phyloP scores from a whole-genome alignment of 148 eudicot genomes.

The Vaccinium darrowii region DNA sequence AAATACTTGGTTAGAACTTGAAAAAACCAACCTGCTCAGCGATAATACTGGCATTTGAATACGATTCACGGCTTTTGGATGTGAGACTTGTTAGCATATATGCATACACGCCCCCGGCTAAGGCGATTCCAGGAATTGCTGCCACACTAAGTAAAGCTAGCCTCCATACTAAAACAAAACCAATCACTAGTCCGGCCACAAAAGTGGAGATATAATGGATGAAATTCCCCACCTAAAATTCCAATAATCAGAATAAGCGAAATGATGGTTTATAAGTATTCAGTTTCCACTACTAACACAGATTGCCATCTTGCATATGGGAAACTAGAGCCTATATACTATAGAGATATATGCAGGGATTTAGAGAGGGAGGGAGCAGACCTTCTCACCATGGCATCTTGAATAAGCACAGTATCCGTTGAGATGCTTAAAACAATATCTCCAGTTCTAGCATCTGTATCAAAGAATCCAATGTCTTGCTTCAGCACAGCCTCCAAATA shows the following conservation, averaged over 20 bases:
- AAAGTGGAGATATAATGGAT: constrained; percentile 94
- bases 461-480: constrained; percentile 96
- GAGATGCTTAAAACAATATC: constrained; percentile 93
- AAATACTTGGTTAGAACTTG: neutral
- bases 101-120: constrained; percentile 94
- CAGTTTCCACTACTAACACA: too few relatives aligned
- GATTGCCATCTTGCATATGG: neutral
- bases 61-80: constrained; percentile 92
- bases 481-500: constrained; percentile 89
- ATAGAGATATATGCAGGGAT: neutral
- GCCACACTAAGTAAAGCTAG: constrained; percentile 96
- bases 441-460: constrained; percentile 98
- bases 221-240: constrained; percentile 85
- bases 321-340: neutral
- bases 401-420: constrained; percentile 92
- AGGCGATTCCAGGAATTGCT: constrained; percentile 94
- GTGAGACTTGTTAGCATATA: constrained; percentile 94
- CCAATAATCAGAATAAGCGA: neutral
- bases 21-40: constrained; percentile 83
- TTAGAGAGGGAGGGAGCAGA: constrained; percentile 10
- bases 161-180: constrained; percentile 95
- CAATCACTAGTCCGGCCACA: constrained; percentile 98
- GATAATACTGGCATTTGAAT: constrained; percentile 89
- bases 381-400: constrained; percentile 99
- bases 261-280: neutral